Percentiles rank a stretch among this genome's conserved stretches.
Conservation (phyloP, 2,329 filamentous ascomycete species). For the Chaetomiaceae sp. region DNA sequence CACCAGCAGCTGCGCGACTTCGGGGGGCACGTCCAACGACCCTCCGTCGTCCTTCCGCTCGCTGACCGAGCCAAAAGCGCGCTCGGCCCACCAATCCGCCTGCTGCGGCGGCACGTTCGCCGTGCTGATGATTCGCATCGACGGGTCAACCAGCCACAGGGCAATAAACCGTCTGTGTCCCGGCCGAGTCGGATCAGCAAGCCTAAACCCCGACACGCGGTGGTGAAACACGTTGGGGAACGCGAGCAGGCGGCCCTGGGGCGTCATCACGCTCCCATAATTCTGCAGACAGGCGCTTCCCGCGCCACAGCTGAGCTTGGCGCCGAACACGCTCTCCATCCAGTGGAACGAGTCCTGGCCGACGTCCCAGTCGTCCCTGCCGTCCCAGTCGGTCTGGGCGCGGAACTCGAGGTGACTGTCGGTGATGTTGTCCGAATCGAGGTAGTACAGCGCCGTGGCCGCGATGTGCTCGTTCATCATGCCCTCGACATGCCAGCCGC, state of each 20-base stretch:
- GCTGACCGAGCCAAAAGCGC: conserved; percentile 14
- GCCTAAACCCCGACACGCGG: conserved; percentile 44
- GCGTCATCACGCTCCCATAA: conserved; percentile 38
- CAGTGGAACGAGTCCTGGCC: conserved; percentile 18
- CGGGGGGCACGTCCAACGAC: conserved; percentile 8
- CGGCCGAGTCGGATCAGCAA: conserved; percentile 44
- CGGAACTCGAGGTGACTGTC: conserved; percentile 42
- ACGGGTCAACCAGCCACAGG: conserved; percentile 56
- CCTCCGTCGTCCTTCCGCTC: background rate
- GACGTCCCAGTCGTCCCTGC: background rate
- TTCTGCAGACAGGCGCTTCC: conserved; percentile 33
- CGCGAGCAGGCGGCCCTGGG: conserved; percentile 40
- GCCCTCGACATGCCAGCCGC: conserved; percentile 49
- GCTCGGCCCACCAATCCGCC: conserved; percentile 34
- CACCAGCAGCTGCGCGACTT: conserved; percentile 17
- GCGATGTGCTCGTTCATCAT: conserved; percentile 51
- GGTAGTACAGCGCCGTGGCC: conserved; percentile 51
- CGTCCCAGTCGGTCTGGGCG: conserved; percentile 26
- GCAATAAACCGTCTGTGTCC: conserved; percentile 55
- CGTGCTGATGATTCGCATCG: conserved; percentile 44
- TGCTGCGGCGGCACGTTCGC: conserved; percentile 37
- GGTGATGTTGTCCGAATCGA: conserved; percentile 48
- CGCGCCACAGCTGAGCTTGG: conserved; percentile 1
- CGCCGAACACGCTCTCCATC: conserved; percentile 21
- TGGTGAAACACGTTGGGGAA: conserved; percentile 46